Percentiles rank a stretch among this genome's conserved stretches.
These are phyloP conservation scores for Phytophthora capsici DNA, from an alignment of 352 stramenopile species.

Conservation along the genomic window DNA sequence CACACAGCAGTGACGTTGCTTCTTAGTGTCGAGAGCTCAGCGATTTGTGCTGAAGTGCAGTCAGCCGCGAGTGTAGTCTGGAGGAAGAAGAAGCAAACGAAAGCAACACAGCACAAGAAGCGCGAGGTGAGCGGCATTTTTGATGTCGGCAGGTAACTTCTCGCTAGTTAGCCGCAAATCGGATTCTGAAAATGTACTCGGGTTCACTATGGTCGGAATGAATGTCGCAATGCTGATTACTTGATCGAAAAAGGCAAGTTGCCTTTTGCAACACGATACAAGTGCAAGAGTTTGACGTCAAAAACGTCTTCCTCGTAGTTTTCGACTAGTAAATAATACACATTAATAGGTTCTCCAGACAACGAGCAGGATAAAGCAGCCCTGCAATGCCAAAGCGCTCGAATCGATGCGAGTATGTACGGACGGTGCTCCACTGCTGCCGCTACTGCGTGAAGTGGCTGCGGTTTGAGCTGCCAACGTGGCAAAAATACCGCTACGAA, in stretches of 20 bases:
- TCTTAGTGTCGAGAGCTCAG: slow-evolving; percentile 26
- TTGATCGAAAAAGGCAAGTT: slow-evolving; percentile 17
- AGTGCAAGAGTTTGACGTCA: not conserved
- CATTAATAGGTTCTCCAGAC: not conserved
- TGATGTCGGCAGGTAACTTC: not conserved
- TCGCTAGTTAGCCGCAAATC: slow-evolving; percentile 14
- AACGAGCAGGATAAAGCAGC: slow-evolving; percentile 3
- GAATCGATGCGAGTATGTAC: not conserved
- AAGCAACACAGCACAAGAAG: not conserved
- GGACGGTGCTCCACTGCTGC: not conserved
- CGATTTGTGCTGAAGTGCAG: slow-evolving; percentile 34
- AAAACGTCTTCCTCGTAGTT: not conserved
- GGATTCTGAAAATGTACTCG: slow-evolving; percentile 4
- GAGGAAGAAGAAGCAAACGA: slow-evolving; percentile 6
- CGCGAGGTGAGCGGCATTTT: not conserved
- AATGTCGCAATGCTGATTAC: slow-evolving; percentile 13
- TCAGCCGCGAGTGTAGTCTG: slow-evolving; percentile 13
- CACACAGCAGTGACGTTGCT: slow-evolving; percentile 37
- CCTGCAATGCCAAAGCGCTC: slow-evolving; percentile 6
- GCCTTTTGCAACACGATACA: too few relatives aligned
- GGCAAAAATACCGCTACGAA: slow-evolving; percentile 42
- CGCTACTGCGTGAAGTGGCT: slow-evolving; percentile 17
- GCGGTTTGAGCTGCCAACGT: slow-evolving; percentile 18
- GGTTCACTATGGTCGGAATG: slow-evolving; percentile 7
- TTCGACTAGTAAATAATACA: not conserved